Evolutionary conservation across 441 rosid genomes (phyloP).

Genomic region (Hura crepitans): DNA sequence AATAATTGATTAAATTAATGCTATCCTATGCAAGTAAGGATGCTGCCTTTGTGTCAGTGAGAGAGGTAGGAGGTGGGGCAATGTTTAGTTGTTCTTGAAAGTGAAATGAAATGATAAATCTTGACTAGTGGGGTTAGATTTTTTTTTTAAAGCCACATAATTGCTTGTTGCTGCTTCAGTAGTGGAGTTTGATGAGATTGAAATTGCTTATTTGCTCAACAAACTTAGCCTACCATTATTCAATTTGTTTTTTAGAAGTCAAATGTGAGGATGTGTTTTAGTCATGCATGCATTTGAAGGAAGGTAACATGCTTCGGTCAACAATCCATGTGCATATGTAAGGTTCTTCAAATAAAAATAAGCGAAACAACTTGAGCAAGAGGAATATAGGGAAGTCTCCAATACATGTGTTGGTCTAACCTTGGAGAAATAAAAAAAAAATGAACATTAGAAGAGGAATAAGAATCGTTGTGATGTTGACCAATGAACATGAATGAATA

Average conservation of each 20-base stretch:
- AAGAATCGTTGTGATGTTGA: slow-evolving; percentile 22
- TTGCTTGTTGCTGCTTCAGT: slow-evolving; percentile 18
- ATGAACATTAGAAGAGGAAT: slow-evolving; percentile 16
- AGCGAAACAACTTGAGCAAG: background rate
- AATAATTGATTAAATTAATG: slow-evolving; percentile 4
- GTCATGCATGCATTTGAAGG: slow-evolving; percentile 53
- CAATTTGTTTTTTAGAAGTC: slow-evolving; percentile 39
- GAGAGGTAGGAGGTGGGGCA: slow-evolving; percentile 38
- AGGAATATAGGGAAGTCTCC: background rate
- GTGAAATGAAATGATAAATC: slow-evolving; percentile 40
- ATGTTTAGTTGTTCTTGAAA: slow-evolving; percentile 33
- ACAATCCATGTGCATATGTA: slow-evolving; percentile 59
- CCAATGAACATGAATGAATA: slow-evolving; percentile 1
- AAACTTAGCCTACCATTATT: slow-evolving; percentile 31
- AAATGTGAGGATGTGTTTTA: slow-evolving; percentile 39
- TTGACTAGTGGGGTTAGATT: slow-evolving; percentile 33
- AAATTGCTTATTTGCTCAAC: slow-evolving; percentile 45
- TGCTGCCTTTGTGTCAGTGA: slow-evolving; percentile 36
- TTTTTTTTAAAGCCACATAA: slow-evolving; percentile 23
- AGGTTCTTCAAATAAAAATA: background rate
- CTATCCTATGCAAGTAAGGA: slow-evolving; percentile 13
- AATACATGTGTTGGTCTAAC: slow-evolving; percentile 13
- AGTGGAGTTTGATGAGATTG: slow-evolving; percentile 14
- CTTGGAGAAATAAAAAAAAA: slow-evolving; percentile 15
- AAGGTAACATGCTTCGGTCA: slow-evolving; percentile 73